phyloP scores from a whole-genome alignment of 2,329 filamentous ascomycete genomes.

The Hypoxylon sp. region DNA sequence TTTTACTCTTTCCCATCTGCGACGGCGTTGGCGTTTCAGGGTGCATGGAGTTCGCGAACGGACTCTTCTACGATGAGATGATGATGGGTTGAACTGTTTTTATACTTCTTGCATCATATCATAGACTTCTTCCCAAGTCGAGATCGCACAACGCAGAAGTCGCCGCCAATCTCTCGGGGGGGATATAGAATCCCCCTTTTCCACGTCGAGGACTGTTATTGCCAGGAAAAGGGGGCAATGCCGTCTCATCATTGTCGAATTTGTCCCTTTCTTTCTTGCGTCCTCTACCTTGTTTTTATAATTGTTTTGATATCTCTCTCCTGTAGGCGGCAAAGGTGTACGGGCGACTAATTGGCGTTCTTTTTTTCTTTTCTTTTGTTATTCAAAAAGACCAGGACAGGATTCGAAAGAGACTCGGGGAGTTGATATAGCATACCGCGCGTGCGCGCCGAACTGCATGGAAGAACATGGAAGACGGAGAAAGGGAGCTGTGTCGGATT shows the following conservation, averaged over 20 bases:
- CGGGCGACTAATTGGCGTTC: conserved; percentile 25
- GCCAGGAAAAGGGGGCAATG: conserved; percentile 12
- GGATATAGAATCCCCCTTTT: conserved; percentile 4
- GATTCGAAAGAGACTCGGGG: conserved; percentile 25
- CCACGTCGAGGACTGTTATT: conserved; percentile 16
- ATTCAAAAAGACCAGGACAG: conserved; percentile 28
- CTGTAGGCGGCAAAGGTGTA: conserved; percentile 2
- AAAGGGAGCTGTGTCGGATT: neutral
- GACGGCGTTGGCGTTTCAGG: conserved; percentile 41
- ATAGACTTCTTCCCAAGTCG: conserved; percentile 37
- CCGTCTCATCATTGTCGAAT: conserved; percentile 9
- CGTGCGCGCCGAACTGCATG: conserved; percentile 10
- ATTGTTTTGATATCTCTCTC: conserved; percentile 12
- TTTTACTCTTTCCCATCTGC: conserved; percentile 29
- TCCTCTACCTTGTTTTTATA: conserved; percentile 5
- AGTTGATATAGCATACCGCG: conserved; percentile 33
- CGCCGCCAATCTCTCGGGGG: conserved; percentile 16
- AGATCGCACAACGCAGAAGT: conserved; percentile 23
- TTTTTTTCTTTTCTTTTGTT: neutral
- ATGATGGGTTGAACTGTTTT: conserved; percentile 38
- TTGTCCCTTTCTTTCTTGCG: conserved; percentile 13
- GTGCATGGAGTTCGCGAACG: conserved; percentile 39
- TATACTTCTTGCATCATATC: conserved; percentile 36
- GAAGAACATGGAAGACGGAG: neutral
- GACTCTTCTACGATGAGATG: conserved; percentile 41